Percentiles rank a stretch among this genome's conserved stretches.
Conservation (phyloP, 2,329 filamentous ascomycete genomes). For the Leptoxyphium fumago region DNA sequence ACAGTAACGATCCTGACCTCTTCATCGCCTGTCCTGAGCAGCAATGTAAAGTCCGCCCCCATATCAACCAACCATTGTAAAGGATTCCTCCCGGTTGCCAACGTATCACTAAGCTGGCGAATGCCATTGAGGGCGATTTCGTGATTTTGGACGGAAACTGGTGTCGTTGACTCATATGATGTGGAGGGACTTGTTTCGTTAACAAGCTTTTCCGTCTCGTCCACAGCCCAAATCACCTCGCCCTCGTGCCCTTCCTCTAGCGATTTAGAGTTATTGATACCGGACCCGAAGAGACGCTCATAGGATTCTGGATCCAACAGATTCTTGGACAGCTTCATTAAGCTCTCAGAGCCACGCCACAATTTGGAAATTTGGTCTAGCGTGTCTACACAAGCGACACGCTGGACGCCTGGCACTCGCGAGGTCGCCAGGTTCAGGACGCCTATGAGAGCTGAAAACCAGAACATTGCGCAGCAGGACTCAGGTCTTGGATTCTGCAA, state of each 20-base stretch:
- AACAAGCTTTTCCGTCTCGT: neutral
- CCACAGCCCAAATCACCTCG: neutral
- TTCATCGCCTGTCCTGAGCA: neutral
- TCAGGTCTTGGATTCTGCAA: neutral
- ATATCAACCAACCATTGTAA: neutral
- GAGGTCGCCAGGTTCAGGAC: neutral
- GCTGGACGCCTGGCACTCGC: neutral
- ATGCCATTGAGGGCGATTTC: neutral
- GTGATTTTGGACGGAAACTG: neutral
- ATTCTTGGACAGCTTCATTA: neutral
- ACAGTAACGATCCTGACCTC: neutral
- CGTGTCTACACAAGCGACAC: neutral
- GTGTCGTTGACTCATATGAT: neutral
- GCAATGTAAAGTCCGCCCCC: neutral
- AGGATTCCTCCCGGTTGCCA: neutral
- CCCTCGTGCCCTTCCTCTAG: neutral
- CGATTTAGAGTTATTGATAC: neutral
- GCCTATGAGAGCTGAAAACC: neutral
- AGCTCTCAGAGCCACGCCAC: neutral
- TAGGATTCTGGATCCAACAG: neutral
- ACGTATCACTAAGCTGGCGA: neutral
- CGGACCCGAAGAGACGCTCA: neutral
- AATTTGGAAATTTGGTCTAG: neutral
- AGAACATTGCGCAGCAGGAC: neutral
- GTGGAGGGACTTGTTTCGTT: neutral